A percentile compares a stretch with the other conserved stretches of the same genome.
Evolutionary conservation across 345 rosid genomes (phyloP).

Genomic region (Populus pruinosa): DNA sequence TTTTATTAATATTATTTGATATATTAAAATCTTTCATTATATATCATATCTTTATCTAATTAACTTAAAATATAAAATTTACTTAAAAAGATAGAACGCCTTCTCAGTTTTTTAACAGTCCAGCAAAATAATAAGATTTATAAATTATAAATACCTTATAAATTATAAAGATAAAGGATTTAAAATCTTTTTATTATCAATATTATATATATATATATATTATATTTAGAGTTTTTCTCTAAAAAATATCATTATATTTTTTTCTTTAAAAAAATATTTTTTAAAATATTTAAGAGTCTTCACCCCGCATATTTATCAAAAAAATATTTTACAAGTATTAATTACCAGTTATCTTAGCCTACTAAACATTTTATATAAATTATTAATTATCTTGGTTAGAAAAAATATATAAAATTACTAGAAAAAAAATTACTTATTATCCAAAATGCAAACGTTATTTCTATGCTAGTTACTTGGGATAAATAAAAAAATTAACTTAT

Average conservation of each 20-base stretch:
- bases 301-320: too few species aligned
- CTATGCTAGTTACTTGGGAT: too few species aligned
- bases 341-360: fast-evolving
- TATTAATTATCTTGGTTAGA: fast-evolving
- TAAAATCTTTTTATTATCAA: fast-evolving
- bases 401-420: fast-evolving
- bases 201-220: too few species aligned
- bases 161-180: fast-evolving
- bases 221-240: too few species aligned
- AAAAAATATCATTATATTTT: too few species aligned
- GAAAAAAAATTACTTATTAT: too few species aligned
- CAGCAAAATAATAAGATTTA: fast-evolving
- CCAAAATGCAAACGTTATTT: too few species aligned
- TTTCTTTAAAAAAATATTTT: fast-evolving
- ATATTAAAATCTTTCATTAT: too few species aligned
- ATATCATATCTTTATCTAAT: too few species aligned
- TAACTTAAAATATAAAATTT: fast-evolving
- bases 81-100: fast-evolving
- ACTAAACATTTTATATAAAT: fast-evolving
- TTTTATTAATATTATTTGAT: too few species aligned
- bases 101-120: fast-evolving
- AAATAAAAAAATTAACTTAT: too few species aligned
- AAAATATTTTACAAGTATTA: too few species aligned
- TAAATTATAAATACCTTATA: fast-evolving
- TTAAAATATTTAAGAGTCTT: fast-evolving